These are phyloP conservation scores for Scutellaria baicalensis DNA, from an alignment of 257 asterid species.

Conservation along the genomic window DNA sequence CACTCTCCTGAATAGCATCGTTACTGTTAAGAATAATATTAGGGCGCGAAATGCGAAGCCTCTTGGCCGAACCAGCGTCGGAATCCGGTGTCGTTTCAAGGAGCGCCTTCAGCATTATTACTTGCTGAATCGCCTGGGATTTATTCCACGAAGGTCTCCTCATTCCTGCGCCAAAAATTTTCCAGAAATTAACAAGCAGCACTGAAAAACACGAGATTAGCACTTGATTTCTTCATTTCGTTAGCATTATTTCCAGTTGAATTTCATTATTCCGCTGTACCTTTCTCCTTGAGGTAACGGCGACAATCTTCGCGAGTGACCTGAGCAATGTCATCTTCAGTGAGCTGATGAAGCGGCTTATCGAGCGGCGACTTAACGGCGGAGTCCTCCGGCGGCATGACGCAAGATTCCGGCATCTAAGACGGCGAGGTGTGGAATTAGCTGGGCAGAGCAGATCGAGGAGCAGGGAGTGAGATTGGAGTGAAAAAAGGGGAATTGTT, in stretches of 20 bases:
- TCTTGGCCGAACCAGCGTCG: slow-evolving; percentile 37
- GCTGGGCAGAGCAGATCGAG: slow-evolving; percentile 24
- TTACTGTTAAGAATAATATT: slow-evolving; percentile 11
- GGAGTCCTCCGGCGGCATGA: slow-evolving; percentile 48
- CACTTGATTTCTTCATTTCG: slow-evolving; percentile 10
- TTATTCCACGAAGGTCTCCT: slow-evolving; percentile 99
- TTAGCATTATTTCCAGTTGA: not conserved
- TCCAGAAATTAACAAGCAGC: not conserved
- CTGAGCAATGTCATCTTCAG: slow-evolving; percentile 99
- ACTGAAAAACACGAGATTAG: not conserved
- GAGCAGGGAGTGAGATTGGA: not conserved
- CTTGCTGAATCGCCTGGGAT: slow-evolving; percentile 99
- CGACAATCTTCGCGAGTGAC: slow-evolving; percentile 99
- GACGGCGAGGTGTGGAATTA: slow-evolving; percentile 15
- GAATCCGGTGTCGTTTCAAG: slow-evolving; percentile 66
- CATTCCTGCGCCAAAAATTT: slow-evolving; percentile 55
- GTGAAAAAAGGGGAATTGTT: slow-evolving; percentile 5
- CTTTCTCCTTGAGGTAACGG: slow-evolving; percentile 91
- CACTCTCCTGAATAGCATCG: slow-evolving; percentile 34
- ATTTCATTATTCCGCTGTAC: slow-evolving; percentile 17
- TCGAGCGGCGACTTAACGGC: slow-evolving; percentile 69
- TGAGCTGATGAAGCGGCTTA: slow-evolving; percentile 81
- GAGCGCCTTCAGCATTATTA: slow-evolving; percentile 79
- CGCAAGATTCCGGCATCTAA: slow-evolving; percentile 39
- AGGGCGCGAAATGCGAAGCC: slow-evolving; percentile 42